phyloP scores from a whole-genome alignment of 257 asterid genomes.

The Scutellaria minor region DNA sequence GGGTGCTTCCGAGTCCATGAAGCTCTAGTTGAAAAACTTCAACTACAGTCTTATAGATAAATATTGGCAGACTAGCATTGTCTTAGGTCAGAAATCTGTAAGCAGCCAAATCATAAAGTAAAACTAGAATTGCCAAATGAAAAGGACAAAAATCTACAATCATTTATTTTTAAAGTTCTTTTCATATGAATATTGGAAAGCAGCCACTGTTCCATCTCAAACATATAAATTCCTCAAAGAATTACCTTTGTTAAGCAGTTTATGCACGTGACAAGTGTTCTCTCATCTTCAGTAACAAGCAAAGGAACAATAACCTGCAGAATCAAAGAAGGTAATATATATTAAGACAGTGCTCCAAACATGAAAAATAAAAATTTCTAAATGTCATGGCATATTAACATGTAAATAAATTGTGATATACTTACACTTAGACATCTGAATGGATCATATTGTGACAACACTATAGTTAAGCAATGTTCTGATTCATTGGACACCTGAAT shows the following conservation, averaged over 20 bases:
- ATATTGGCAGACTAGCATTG: conserved; percentile 6
- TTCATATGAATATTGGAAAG: conserved; percentile 13
- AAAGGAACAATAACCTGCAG: conserved; percentile 93
- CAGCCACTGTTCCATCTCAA: conserved; percentile 18
- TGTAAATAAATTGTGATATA: conserved; percentile 21
- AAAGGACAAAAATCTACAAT: not conserved
- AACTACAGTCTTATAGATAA: conserved; percentile 13
- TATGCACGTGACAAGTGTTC: conserved; percentile 93
- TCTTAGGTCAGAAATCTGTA: not conserved
- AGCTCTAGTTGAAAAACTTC: not conserved
- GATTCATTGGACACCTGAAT: conserved; percentile 85
- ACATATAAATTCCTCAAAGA: conserved; percentile 13
- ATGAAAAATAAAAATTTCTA: not conserved
- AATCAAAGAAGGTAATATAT: conserved; percentile 20
- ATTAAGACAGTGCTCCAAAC: not conserved
- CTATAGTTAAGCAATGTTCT: conserved; percentile 84
- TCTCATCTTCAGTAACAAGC: conserved; percentile 95
- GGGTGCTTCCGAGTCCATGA: conserved; percentile 1
- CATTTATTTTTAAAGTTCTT: not conserved
- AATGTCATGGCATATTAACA: not conserved
- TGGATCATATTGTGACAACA: conserved; percentile 82
- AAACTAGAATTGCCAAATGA: not conserved
- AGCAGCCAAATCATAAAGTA: not conserved
- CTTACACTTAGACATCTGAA: conserved; percentile 95
- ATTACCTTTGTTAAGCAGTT: conserved; percentile 97